Evolutionary conservation across 345 rosid species (phyloP).

Genomic region (Lumnitzera littorea): DNA sequence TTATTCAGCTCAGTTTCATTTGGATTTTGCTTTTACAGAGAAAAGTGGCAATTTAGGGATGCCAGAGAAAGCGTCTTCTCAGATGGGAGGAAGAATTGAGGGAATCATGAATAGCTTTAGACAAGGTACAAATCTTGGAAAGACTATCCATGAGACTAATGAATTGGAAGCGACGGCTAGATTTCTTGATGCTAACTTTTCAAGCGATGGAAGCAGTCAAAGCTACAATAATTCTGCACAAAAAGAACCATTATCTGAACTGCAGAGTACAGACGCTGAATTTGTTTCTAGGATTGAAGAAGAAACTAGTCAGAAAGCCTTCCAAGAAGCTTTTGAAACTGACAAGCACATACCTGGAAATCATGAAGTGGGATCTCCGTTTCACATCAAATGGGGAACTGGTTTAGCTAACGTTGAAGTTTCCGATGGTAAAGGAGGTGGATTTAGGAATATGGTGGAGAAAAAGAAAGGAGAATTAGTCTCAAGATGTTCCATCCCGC

Average conservation of each 20-base stretch:
- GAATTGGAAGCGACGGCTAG: slow-evolving; percentile 13
- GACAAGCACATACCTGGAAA: slow-evolving; percentile 11
- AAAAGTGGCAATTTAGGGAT: slow-evolving; percentile 12
- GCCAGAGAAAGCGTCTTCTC: slow-evolving; percentile 13
- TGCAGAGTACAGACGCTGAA: slow-evolving; percentile 13
- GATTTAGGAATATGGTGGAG: not conserved
- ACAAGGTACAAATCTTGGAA: slow-evolving; percentile 18
- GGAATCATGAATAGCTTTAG: slow-evolving; percentile 39
- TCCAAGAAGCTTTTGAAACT: slow-evolving; percentile 1
- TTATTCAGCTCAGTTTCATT: not conserved
- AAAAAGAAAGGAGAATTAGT: slow-evolving; percentile 10
- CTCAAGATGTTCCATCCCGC: slow-evolving; percentile 33
- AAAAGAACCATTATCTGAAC: slow-evolving; percentile 16
- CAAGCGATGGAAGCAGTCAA: slow-evolving; percentile 12
- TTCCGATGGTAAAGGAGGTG: slow-evolving; percentile 3
- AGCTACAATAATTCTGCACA: slow-evolving; percentile 13
- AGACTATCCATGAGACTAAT: slow-evolving; percentile 10
- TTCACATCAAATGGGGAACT: slow-evolving; percentile 5
- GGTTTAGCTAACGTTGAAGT: not conserved
- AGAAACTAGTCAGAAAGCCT: slow-evolving; percentile 1
- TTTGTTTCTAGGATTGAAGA: slow-evolving; percentile 3
- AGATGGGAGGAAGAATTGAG: slow-evolving; percentile 32
- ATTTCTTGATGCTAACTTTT: slow-evolving; percentile 9
- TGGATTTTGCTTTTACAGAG: slow-evolving; percentile 23
- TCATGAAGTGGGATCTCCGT: slow-evolving; percentile 14